phyloP scores from a whole-genome alignment of 345 rosid species.

The Acer saccharum region DNA sequence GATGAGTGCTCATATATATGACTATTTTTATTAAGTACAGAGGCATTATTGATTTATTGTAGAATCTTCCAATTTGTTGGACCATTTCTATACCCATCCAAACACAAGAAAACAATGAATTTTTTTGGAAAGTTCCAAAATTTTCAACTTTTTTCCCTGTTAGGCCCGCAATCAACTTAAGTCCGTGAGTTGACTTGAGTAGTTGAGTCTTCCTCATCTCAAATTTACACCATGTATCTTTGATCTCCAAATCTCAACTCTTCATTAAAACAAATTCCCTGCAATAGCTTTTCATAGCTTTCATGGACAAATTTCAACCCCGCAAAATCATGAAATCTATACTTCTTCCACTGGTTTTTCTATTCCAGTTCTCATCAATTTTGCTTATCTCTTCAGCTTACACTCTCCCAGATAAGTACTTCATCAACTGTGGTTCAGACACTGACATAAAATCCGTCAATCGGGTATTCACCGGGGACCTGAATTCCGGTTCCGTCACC shows the following conservation, averaged over 20 bases:
- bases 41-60: not conserved
- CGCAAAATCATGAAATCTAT: not conserved
- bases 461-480: conserved; percentile 41
- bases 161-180: not conserved
- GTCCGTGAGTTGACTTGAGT: not conserved
- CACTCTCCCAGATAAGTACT: conserved; percentile 39
- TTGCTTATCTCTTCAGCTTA: conserved; percentile 22
- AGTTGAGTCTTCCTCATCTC: not conserved
- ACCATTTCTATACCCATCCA: not conserved
- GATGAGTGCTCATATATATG: too few relatives aligned
- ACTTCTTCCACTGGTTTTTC: conserved; percentile 23
- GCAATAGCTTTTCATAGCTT: not conserved
- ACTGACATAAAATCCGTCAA: not conserved
- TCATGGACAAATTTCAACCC: conserved; percentile 21
- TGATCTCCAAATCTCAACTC: not conserved
- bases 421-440: conserved; percentile 59
- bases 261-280: not conserved
- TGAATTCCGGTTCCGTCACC: conserved; percentile 22
- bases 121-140: not conserved
- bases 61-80: not conserved
- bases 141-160: not conserved
- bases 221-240: not conserved
- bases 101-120: not conserved
- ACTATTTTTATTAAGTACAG: too few relatives aligned
- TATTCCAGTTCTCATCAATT: conserved; percentile 1